These are phyloP conservation scores for Quercus agrifolia DNA, from an alignment of 306 rosid genomes.

Conservation along the genomic window DNA sequence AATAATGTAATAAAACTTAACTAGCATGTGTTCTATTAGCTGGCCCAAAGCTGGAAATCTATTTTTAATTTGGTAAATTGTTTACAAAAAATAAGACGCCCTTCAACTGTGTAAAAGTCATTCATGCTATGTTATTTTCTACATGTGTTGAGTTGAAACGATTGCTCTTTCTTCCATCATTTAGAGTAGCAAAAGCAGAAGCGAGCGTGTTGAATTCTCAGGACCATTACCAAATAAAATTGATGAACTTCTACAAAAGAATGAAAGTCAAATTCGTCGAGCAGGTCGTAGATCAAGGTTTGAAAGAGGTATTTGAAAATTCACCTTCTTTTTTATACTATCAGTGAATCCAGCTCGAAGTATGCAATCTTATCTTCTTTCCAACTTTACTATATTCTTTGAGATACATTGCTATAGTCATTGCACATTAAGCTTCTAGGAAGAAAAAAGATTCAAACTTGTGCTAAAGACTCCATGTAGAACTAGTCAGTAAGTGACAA, in stretches of 20 bases:
- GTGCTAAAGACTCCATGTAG: no score
- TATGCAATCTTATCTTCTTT: background rate
- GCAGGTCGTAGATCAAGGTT: conserved; percentile 69
- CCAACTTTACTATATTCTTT: background rate
- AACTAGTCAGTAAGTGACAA: no score
- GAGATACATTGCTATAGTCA: background rate
- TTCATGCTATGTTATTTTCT: background rate
- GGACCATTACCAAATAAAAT: conserved; percentile 39
- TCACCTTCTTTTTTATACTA: background rate
- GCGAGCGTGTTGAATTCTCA: conserved; percentile 43
- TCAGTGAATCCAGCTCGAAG: background rate
- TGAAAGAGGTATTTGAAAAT: conserved; percentile 58
- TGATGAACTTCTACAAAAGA: conserved; percentile 45
- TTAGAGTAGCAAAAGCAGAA: conserved; percentile 37
- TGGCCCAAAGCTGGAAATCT: background rate
- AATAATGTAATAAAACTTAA: background rate
- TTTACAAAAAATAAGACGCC: background rate
- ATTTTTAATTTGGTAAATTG: background rate
- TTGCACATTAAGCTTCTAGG: background rate
- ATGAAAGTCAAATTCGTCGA: conserved; percentile 50
- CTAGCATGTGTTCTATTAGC: background rate
- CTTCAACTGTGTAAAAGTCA: background rate
- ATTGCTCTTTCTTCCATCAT: conserved; percentile 5
- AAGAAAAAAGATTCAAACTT: no score
- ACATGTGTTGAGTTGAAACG: background rate